Evolutionary conservation across 176 grass and related monocot species (phyloP).

Genomic region (Panicum miliaceum): DNA sequence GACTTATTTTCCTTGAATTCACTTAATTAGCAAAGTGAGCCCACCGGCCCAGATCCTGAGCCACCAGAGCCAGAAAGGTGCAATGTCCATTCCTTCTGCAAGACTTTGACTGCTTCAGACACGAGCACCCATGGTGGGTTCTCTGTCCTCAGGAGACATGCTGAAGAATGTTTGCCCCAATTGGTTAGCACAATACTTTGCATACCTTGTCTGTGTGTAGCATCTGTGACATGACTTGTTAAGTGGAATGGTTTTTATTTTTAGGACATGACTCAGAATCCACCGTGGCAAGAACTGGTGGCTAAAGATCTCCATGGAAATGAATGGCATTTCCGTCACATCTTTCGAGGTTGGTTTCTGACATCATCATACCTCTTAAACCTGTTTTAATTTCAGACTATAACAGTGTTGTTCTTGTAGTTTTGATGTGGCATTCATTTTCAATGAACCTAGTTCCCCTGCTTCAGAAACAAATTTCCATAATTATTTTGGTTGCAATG

Average conservation of each 20-base stretch:
- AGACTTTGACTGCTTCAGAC: conserved; percentile 86
- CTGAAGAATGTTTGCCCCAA: conserved; percentile 76
- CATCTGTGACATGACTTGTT: conserved; percentile 1
- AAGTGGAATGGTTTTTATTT: conserved; percentile 7
- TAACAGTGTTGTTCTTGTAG: neutral
- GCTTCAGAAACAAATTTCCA: neutral
- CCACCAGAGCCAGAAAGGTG: conserved; percentile 51
- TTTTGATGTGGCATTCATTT: conserved; percentile 10
- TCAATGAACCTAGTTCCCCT: conserved; percentile 14
- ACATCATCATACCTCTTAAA: conserved; percentile 27
- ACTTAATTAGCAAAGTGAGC: conserved; percentile 49
- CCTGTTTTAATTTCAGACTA: neutral
- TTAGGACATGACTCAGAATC: conserved; percentile 84
- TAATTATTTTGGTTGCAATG: neutral
- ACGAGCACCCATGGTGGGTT: conserved; percentile 89
- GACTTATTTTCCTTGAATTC: conserved; percentile 37
- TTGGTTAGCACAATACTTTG: conserved; percentile 50
- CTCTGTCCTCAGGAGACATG: conserved; percentile 79
- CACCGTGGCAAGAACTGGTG: conserved; percentile 78
- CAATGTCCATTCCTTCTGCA: conserved; percentile 73
- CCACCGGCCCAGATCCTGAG: conserved; percentile 40
- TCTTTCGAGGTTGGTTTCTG: conserved; percentile 68
- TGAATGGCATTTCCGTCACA: conserved; percentile 95
- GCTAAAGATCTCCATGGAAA: conserved; percentile 78
- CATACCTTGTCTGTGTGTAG: neutral